Evolutionary conservation across 2,329 filamentous ascomycete species (phyloP), one percentile per base, ranked within the genome.

Genomic region (Colletotrichum phormii): DNA sequence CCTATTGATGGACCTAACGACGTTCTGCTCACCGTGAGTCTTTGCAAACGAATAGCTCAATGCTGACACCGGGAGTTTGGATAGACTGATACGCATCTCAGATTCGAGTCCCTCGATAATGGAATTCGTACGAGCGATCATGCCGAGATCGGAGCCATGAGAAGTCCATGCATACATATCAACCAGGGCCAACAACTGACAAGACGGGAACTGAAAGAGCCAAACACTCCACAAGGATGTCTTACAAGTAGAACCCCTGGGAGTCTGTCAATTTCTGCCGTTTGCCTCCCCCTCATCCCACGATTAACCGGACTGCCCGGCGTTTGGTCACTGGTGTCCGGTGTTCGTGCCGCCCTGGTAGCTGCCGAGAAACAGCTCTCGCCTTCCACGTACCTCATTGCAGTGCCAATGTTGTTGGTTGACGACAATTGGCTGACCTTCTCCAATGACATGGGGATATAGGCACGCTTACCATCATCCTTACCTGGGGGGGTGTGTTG

Each of bases 381-480:
- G 29, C 51, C 51, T 22, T 35, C 29, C 31, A 29, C 51, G 51
- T 54, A 53, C 33, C 12, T 33, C 33, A 15, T 29, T 64, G 51
- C 33, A 64, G 24, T 33, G 37, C 51, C n/a, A 55, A n/a, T 46
- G 33, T 18, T 31, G 62, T 24, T 64, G 33, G 62, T 57, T 24
- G 12, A 31, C 55, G 33, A 64, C 62, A 55, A 57, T 64, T 22
- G 51, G 51, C 62, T 57, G 51, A 31, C 24, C 49, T 64, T 64
- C 13, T 31, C 49, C 33, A 46, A 35, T 26, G 22, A 31, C 51
- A 29, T 6, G 62, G 53, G 51, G 24, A 51, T 24, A 22, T 24
- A 31, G 53, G 31, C 62, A 64, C 61, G 55, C 51, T 64, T 64
- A 24, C 42, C 62, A 46, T 64, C 62, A 64, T 64, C 51, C 62